Base-by-base conservation (phyloP, 495 filamentous ascomycete genomes). In the Aspergillus ellipticus region DNA sequence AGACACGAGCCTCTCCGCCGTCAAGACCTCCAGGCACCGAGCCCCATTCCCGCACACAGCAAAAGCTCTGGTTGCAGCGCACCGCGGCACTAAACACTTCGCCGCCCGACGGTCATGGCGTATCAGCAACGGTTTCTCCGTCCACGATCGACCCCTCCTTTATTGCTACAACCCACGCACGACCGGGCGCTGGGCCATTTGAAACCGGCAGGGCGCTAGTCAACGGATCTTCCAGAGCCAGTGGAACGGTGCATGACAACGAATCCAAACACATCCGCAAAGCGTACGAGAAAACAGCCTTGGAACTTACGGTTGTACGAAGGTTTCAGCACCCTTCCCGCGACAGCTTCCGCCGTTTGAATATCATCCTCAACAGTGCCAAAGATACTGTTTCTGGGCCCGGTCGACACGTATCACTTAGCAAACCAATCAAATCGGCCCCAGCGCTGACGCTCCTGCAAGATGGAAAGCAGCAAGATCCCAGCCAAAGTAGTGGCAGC, bases 1-100 rank as follows among this genome's bases (percentile, higher is more conserved):
- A 60, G 50, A 21, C 57, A 8, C 60, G 60, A 39, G 55, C 61
- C 6, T 72, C 71, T 1, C 73, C 74, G 31, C 69, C 70, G n/a
- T 63, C 74, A 8, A 69, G 70, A 1, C 70, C 64, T 19, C 66
- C 63, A 4, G 71, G 71, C 15, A 59, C 66, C 7, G 73, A 75
- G 26, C 66, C 71, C 13, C 71, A 64, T 15, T 78, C 75, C 10
- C 72, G 75, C 49, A 78, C 75, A 2, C 73, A 78, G 51, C 75
- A 77, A 60, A 78, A 78, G 56, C 69, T 78, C 0, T 78, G 75
- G 75, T 66, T 78, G 42, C 75, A 78, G 48, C 75, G 75, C 10
- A 78, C 75, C 3, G 75, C 75, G 42, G 66, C 75, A 24, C 53
- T 78, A 16, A 78, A 76, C 35, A 75, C 74, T 33, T 78, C 75